A percentile compares a stretch with the other conserved stretches of the same genome.
These are phyloP conservation scores for Sugiyamaella xylanicola DNA, from an alignment of 1,139 yeast species.

Conservation along the genomic window DNA sequence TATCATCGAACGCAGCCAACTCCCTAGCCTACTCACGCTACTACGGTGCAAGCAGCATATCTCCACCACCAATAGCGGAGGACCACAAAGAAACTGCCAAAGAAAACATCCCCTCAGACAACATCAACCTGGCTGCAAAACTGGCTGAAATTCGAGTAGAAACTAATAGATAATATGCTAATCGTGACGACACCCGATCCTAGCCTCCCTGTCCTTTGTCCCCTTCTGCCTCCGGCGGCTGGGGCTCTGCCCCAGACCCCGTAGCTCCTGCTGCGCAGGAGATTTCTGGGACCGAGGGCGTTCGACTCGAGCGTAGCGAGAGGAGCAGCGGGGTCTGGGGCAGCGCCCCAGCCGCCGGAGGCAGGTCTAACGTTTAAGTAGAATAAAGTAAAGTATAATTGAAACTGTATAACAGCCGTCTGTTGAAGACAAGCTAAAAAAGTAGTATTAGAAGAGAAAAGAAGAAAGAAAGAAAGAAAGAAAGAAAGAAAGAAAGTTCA, in stretches of 20 bases:
- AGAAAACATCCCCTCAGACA: slow-evolving; percentile 19
- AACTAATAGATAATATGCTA: background rate
- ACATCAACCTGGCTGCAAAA: background rate
- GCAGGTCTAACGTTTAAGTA: background rate
- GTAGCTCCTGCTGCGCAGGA: background rate
- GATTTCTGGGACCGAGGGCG: no score
- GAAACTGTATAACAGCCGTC: background rate
- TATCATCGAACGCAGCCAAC: slow-evolving; percentile 18
- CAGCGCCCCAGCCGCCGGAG: slow-evolving; percentile 8
- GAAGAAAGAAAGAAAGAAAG: slow-evolving; percentile 6
- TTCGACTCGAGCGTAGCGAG: slow-evolving; percentile 4
- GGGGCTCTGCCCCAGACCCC: slow-evolving; percentile 6
- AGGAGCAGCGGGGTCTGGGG: slow-evolving; percentile 3
- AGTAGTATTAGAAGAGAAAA: no score
- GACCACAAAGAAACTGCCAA: slow-evolving; percentile 10
- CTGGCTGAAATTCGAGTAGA: slow-evolving; percentile 3
- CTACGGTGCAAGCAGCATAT: slow-evolving; percentile 22
- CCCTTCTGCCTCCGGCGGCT: slow-evolving; percentile 8
- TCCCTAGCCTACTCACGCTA: slow-evolving; percentile 30
- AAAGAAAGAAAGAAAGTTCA: background rate
- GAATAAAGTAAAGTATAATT: background rate
- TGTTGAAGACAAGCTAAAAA: slow-evolving; percentile 14
- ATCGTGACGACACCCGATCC: background rate
- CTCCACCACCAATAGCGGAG: slow-evolving; percentile 9
- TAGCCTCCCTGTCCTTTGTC: background rate